phyloP scores from a whole-genome alignment of 257 asterid genomes.

The Osmanthus fragrans region DNA sequence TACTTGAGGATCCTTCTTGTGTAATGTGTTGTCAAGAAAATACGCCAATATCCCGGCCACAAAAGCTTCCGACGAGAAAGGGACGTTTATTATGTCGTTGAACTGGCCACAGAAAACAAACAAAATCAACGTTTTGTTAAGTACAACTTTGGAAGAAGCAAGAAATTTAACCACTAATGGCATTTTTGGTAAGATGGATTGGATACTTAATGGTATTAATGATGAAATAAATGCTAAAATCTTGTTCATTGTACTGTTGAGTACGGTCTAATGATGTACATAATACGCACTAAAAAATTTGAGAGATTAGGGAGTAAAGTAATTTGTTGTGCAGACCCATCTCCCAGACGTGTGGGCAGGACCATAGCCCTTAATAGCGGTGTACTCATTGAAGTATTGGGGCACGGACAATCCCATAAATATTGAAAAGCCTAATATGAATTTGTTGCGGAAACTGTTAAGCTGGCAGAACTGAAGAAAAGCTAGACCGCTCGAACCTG shows the following conservation, averaged over 20 bases:
- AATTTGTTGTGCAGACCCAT: slow-evolving; percentile 40
- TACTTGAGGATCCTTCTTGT: slow-evolving; percentile 62
- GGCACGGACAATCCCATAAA: slow-evolving; percentile 54
- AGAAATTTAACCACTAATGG: neutral
- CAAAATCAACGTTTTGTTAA: neutral
- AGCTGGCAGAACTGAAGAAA: slow-evolving; percentile 59
- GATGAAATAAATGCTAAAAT: neutral
- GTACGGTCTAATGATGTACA: neutral
- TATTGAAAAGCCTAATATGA: slow-evolving; percentile 52
- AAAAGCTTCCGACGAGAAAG: slow-evolving; percentile 82
- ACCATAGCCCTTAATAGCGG: slow-evolving; percentile 45
- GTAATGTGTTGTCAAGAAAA: slow-evolving; percentile 77
- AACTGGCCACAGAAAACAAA: slow-evolving; percentile 49
- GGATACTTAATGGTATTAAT: neutral
- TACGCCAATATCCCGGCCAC: slow-evolving; percentile 81
- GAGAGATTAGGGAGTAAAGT: neutral
- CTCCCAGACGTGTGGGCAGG: slow-evolving; percentile 51
- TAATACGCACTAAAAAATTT: neutral
- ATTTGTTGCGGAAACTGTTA: slow-evolving; percentile 50
- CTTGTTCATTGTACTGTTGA: neutral
- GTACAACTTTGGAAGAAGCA: neutral
- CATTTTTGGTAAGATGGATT: neutral
- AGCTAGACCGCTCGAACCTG: slow-evolving; percentile 48
- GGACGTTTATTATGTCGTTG: slow-evolving; percentile 88
- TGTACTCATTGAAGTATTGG: slow-evolving; percentile 59